These are phyloP conservation scores for Vigna radiata DNA, from an alignment of 306 rosid genomes.

Conservation along the genomic window DNA sequence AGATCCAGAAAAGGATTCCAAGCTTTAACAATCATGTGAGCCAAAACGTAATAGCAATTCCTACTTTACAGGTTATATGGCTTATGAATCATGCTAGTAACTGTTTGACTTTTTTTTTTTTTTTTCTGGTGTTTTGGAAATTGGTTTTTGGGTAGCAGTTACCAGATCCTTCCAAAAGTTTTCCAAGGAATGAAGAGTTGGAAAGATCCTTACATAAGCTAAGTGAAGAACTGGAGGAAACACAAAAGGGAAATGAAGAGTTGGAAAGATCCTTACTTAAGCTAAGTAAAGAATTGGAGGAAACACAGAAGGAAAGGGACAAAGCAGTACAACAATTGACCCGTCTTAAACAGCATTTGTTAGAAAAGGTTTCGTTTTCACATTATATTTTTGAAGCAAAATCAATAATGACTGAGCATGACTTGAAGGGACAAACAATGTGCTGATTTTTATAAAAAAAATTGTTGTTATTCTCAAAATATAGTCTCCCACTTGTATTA, in stretches of 20 bases:
- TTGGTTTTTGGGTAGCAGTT: conserved; percentile 51
- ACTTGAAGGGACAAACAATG: conserved; percentile 13
- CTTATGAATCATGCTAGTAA: conserved; percentile 29
- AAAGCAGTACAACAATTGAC: conserved; percentile 76
- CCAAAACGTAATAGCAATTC: conserved; percentile 23
- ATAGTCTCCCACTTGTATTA: conserved; percentile 2
- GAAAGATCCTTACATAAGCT: conserved; percentile 68
- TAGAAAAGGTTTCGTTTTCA: conserved; percentile 77
- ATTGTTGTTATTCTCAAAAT: conserved; percentile 4
- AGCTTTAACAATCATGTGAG: conserved; percentile 64
- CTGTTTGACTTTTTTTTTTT: conserved; percentile 12
- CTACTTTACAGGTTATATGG: conserved; percentile 25
- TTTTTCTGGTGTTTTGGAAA: conserved; percentile 26
- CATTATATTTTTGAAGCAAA: conserved; percentile 18
- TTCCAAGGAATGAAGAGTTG: conserved; percentile 78
- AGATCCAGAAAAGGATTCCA: conserved; percentile 53
- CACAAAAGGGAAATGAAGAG: conserved; percentile 71
- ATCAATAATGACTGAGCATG: conserved; percentile 23
- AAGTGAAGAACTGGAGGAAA: conserved; percentile 73
- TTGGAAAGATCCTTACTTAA: conserved; percentile 73
- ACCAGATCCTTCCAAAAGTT: conserved; percentile 60
- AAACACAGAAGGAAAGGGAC: conserved; percentile 74
- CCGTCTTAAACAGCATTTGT: conserved; percentile 96
- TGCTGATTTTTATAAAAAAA: conserved; percentile 10
- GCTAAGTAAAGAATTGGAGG: conserved; percentile 72